Evolutionary conservation across 352 stramenopile genomes (phyloP), one percentile per base, ranked within the genome.

Genomic region (Phytophthora rubi): DNA sequence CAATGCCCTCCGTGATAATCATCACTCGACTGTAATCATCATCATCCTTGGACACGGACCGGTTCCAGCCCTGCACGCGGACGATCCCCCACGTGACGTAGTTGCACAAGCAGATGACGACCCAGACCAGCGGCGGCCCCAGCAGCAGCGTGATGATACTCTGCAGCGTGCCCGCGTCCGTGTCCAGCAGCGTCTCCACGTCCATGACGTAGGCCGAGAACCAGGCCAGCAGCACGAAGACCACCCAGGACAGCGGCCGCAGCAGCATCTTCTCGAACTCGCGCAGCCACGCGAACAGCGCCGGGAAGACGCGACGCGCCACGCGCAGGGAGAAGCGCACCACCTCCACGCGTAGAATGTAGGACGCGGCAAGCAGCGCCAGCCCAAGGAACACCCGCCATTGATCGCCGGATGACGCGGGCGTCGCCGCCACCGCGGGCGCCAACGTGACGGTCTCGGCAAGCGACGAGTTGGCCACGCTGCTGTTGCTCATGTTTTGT

Each of bases 1-100:
- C 82, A 69, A 96, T 94, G 54, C 86, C 84, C 61, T 96, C 88
- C 0, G 86, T 93, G 64, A 96, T 85, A 74, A 96, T 94, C 88
- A 96, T 91, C 12, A 93, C 82, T 53, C 88, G 75, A 73, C 85
- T 93, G 62, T 93, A 93, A 72, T 94, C 86, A 72, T 96, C 86
- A 51, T 95, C 85, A 42, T 91, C 83, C 62, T 88, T 89, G 28
- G 77, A 83, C 15, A 85, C 79, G 8, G 80, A 59, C 18, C 84
- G 76, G 48, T 86, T 92, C 88, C 88, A 96, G n/a, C 88, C 88
- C 60, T 96, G 85, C 16, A 91, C 74, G 21, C 86, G 86, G 32
- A 96, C 80, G 35, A 96, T 93, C 0, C 85, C 86, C 87, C 87
- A 94, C 15, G 76, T 89, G 45, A 96, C 75, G 67, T 93, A 94